Conservation (phyloP, 179 eudicot species). For the Heliamphora pulchella region DNA sequence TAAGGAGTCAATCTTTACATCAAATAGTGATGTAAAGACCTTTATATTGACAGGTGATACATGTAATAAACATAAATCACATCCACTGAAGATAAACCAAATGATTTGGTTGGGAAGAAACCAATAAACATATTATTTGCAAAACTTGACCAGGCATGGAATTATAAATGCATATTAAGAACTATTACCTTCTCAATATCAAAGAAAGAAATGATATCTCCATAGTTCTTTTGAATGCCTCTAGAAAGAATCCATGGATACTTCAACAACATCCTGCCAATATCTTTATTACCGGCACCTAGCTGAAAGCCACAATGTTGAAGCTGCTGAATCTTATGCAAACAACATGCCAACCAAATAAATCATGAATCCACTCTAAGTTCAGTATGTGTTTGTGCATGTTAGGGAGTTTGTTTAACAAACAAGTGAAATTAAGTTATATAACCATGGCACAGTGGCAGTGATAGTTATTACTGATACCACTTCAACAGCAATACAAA, state of each 20-base stretch:
- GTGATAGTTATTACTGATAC: neutral
- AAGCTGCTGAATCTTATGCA: slow-evolving; percentile 13
- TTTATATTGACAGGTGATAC: neutral
- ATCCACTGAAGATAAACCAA: neutral
- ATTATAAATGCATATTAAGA: neutral
- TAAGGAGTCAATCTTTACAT: neutral
- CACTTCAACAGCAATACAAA: neutral
- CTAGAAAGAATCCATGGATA: slow-evolving; percentile 89
- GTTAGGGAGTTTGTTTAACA: neutral
- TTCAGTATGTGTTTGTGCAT: neutral
- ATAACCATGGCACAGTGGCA: neutral
- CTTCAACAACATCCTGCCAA: slow-evolving; percentile 55
- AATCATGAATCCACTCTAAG: neutral
- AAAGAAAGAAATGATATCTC: slow-evolving; percentile 42
- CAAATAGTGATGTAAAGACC: neutral
- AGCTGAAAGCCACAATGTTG: slow-evolving; percentile 33
- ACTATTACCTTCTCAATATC: slow-evolving; percentile 51
- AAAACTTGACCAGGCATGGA: neutral
- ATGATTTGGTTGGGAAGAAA: neutral
- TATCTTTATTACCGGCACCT: slow-evolving; percentile 31
- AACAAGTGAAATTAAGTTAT: neutral
- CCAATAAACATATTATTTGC: neutral
- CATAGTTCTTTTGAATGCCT: slow-evolving; percentile 51
- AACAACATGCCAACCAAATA: slow-evolving; percentile 1
- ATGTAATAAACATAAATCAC: neutral